phyloP scores from a whole-genome alignment of 202 grass and related monocot genomes.

The Schoenoplectus tabernaemontani region DNA sequence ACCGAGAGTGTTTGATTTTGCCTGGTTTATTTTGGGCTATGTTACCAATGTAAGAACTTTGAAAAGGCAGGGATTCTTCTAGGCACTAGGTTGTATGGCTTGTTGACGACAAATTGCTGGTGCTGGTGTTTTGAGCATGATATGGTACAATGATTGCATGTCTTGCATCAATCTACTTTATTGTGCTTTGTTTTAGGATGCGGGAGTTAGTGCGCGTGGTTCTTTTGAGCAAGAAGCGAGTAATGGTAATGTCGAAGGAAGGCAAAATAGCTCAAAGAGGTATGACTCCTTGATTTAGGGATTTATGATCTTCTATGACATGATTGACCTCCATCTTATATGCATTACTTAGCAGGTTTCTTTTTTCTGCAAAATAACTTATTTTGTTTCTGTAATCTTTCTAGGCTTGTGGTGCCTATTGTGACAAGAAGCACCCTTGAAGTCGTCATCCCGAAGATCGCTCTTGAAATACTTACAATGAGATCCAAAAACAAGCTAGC shows the following conservation, averaged over 20 bases:
- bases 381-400: background rate
- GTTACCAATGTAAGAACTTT: background rate
- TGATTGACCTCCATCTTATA: background rate
- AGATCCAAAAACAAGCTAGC: slow-evolving; percentile 94
- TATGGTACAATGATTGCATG: background rate
- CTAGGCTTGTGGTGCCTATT: slow-evolving; percentile 63
- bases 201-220: slow-evolving; percentile 69
- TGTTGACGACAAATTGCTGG: background rate
- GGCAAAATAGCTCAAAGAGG: slow-evolving; percentile 60
- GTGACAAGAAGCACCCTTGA: slow-evolving; percentile 89
- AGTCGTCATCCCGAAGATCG: slow-evolving; percentile 72
- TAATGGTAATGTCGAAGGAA: slow-evolving; percentile 75
- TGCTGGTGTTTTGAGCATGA: slow-evolving; percentile 15
- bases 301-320: background rate
- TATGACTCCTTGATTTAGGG: slow-evolving; percentile 20
- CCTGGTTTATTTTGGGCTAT: background rate
- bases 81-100: background rate
- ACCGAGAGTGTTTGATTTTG: background rate
- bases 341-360: background rate
- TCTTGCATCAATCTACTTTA: slow-evolving; percentile 2
- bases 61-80: background rate
- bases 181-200: slow-evolving; percentile 49
- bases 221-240: slow-evolving; percentile 79
- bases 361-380: background rate
- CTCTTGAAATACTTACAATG: slow-evolving; percentile 74